Base-by-base conservation (phyloP, 176 grass and related monocot species). In the Cocos nucifera region DNA sequence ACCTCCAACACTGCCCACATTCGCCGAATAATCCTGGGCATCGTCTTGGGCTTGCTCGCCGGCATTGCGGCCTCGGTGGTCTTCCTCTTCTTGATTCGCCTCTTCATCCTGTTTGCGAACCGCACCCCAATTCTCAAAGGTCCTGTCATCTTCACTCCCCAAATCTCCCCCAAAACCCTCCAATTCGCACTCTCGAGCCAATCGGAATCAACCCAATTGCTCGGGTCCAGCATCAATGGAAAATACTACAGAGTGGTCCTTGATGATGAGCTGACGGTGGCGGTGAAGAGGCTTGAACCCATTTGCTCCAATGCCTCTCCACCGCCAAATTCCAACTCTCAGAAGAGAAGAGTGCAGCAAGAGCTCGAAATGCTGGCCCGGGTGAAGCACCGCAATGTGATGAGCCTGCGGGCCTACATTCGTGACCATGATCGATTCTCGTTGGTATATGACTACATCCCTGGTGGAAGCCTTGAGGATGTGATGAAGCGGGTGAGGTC, bases 381-480 rank as follows among this genome's bases (percentile, higher is more conserved):
- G 75, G 54, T 93, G 53, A 69, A 84, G 55, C 85, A 99, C 64
- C 79, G 76, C 50, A 99, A 93, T 59, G 82, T 86, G 5, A 77
- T 99, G 83, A 71, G 79, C 49, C 48, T 99, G 57, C 79, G 86
- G 75, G 94, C 94, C 0, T 99, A 99, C 63, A 72, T 89, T 20
- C 83, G 80, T 14, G 94, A 93, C 6, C 17, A 81, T 8, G 74
- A 93, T 59, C 80, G 73, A 10, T 86, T 99, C 15, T 86, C 75
- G 8, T 71, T 99, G 5, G 94, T 82, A 2, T 99, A 89, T 54
- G 85, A 93, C 24, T 81, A 85, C 19, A 18, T 93, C 2, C 81
- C 77, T 0, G 74, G 79, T 1, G 88, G 94, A 64, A 99, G 82
- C 70, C 83, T 99, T 12, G 94, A 93, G 82, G 94, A 99, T 73